Evolutionary conservation across 1,139 yeast genomes (phyloP).

Genomic region (Pichia sp.): DNA sequence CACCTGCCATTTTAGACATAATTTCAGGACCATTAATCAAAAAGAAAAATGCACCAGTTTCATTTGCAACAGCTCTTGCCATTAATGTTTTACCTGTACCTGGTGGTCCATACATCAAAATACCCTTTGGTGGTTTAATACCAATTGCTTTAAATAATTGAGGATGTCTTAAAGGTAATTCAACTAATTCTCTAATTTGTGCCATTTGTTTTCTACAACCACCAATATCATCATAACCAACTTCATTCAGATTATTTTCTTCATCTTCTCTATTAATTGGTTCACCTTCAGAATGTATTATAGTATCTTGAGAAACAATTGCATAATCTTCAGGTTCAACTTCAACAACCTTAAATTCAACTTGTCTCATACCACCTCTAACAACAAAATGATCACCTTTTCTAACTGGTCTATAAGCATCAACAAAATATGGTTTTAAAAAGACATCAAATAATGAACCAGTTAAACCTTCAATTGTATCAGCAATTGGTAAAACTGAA

Average conservation of each 20-base stretch:
- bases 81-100: slow-evolving; percentile 98
- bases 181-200: slow-evolving; percentile 94
- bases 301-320: slow-evolving; percentile 96
- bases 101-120: slow-evolving; percentile 97
- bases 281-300: slow-evolving; percentile 98
- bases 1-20: slow-evolving; percentile 99
- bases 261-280: slow-evolving; percentile 99
- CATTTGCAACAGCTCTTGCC: slow-evolving; percentile 99
- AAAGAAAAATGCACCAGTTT: slow-evolving; percentile 98
- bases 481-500: slow-evolving; percentile 95
- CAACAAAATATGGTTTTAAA: slow-evolving; percentile 96
- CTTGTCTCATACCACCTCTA: slow-evolving; percentile 99
- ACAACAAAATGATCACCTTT: slow-evolving; percentile 96
- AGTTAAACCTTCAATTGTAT: slow-evolving; percentile 95
- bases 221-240: slow-evolving; percentile 98
- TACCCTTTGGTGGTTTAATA: slow-evolving; percentile 96
- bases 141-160: slow-evolving; percentile 95
- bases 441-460: slow-evolving; percentile 97
- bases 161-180: slow-evolving; percentile 94
- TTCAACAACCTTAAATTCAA: slow-evolving; percentile 95
- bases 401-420: slow-evolving; percentile 97
- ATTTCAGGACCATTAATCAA: slow-evolving; percentile 99
- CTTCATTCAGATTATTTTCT: slow-evolving; percentile 91
- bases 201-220: slow-evolving; percentile 99
- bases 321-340: slow-evolving; percentile 97